A percentile compares a stretch with the other conserved stretches of the same genome.
phyloP scores from a whole-genome alignment of 108 stramenopile genomes.

The Stephanodiscus minutulus region DNA sequence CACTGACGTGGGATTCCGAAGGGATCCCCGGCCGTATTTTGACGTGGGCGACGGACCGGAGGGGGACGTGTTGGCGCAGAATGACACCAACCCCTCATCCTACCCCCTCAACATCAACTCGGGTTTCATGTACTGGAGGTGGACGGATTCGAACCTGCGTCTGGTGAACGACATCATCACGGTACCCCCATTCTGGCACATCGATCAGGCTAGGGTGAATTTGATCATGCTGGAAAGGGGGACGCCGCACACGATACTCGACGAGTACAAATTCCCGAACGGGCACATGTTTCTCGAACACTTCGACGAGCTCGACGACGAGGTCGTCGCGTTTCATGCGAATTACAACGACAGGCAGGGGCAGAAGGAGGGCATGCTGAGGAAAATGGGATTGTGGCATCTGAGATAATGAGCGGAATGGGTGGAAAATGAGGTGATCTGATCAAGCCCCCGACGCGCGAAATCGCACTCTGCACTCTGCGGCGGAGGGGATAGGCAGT shows the following conservation, averaged over 20 bases:
- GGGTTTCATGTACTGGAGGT: slow-evolving; percentile 19
- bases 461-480: no score
- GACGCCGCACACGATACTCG: slow-evolving; percentile 6
- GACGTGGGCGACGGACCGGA: not conserved
- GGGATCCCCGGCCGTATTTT: slow-evolving; percentile 14
- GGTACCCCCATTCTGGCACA: slow-evolving; percentile 15
- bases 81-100: slow-evolving; percentile 2
- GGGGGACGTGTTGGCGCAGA: slow-evolving; percentile 13
- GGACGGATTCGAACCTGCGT: not conserved
- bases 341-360: not conserved
- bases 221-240: not conserved
- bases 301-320: not conserved
- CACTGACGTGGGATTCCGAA: slow-evolving; percentile 4
- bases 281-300: slow-evolving; percentile 1
- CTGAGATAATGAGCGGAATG: not conserved
- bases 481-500: no score
- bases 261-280: slow-evolving; percentile 2
- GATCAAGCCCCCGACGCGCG: no score
- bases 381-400: not conserved
- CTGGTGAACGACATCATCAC: slow-evolving; percentile 9
- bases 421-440: no score
- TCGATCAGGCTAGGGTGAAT: slow-evolving; percentile 18
- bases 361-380: slow-evolving; percentile 1
- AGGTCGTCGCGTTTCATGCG: slow-evolving; percentile 6
- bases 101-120: slow-evolving; percentile 9